These are phyloP conservation scores for Talaromyces ruber DNA, from an alignment of 495 filamentous ascomycete genomes.

Conservation along the genomic window DNA sequence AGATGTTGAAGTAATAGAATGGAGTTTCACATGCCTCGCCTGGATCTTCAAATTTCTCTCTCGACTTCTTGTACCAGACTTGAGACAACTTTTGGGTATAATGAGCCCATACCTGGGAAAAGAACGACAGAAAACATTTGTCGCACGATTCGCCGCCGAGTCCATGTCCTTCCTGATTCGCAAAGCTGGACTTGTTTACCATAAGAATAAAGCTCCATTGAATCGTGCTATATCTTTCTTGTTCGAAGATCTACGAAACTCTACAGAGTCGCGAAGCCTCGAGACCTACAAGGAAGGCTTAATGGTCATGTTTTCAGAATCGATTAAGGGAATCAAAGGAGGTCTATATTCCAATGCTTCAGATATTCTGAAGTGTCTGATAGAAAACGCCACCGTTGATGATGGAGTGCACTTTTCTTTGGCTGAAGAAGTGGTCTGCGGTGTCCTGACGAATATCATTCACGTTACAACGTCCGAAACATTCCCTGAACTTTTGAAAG, in stretches of 20 bases:
- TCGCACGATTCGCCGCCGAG: conserved; percentile 86
- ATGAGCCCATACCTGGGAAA: conserved; percentile 83
- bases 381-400: conserved; percentile 40
- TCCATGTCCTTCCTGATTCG: conserved; percentile 88
- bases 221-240: conserved; percentile 59
- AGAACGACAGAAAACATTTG: conserved; percentile 69
- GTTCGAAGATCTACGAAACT: conserved; percentile 53
- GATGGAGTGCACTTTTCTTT: conserved; percentile 36
- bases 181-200: conserved; percentile 69
- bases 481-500: conserved; percentile 49
- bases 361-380: conserved; percentile 57
- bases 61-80: conserved; percentile 71
- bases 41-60: conserved; percentile 97
- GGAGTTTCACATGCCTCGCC: conserved; percentile 90
- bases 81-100: conserved; percentile 72
- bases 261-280: conserved; percentile 39
- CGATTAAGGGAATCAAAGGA: conserved; percentile 73
- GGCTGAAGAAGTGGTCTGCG: conserved; percentile 57
- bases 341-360: conserved; percentile 72
- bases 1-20: conserved; percentile 79
- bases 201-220: conserved; percentile 61
- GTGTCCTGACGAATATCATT: conserved; percentile 67
- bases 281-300: conserved; percentile 69
- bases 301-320: conserved; percentile 83
- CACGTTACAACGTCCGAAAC: conserved; percentile 71